These are phyloP conservation scores for Amylostereum areolatum DNA, from an alignment of 1,284 basidiomycete species.

Conservation along the genomic window DNA sequence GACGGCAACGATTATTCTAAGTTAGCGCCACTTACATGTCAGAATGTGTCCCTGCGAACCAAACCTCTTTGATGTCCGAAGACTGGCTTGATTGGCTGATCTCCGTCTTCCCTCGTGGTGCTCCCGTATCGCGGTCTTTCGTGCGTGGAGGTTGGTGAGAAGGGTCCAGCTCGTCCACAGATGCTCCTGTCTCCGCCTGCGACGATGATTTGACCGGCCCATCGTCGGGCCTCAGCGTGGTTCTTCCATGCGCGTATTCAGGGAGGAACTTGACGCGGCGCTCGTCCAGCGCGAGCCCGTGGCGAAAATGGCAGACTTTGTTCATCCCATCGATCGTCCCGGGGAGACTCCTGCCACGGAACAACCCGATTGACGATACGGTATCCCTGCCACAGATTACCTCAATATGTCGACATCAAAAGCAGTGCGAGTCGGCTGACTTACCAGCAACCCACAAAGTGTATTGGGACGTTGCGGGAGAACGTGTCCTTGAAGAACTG, in stretches of 20 bases:
- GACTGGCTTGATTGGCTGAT: background rate
- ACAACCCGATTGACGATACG: slow-evolving; percentile 30
- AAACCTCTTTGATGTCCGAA: slow-evolving; percentile 12
- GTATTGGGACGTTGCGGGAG: slow-evolving; percentile 24
- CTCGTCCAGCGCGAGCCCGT: slow-evolving; percentile 36
- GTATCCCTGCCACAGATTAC: slow-evolving; percentile 30
- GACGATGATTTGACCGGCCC: too few species aligned
- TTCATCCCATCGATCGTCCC: slow-evolving; percentile 13
- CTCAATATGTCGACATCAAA: background rate
- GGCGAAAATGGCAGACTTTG: slow-evolving; percentile 26
- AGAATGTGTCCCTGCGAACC: slow-evolving; percentile 13
- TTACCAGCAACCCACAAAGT: slow-evolving; percentile 38
- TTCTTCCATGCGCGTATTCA: slow-evolving; percentile 19
- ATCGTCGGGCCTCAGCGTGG: too few species aligned
- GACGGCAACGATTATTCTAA: background rate
- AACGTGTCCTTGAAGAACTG: slow-evolving; percentile 31
- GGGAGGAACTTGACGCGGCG: slow-evolving; percentile 34
- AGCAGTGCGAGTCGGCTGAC: background rate
- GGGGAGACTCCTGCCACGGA: slow-evolving; percentile 19
- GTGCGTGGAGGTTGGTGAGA: background rate
- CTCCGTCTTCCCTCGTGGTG: background rate
- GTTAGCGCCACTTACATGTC: slow-evolving; percentile 18
- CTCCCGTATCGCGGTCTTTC: background rate
- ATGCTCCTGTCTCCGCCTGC: too few species aligned
- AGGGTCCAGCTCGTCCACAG: too few species aligned